These are phyloP conservation scores for Fusarium chuoi DNA, from an alignment of 2,329 filamentous ascomycete species.

Conservation along the genomic window DNA sequence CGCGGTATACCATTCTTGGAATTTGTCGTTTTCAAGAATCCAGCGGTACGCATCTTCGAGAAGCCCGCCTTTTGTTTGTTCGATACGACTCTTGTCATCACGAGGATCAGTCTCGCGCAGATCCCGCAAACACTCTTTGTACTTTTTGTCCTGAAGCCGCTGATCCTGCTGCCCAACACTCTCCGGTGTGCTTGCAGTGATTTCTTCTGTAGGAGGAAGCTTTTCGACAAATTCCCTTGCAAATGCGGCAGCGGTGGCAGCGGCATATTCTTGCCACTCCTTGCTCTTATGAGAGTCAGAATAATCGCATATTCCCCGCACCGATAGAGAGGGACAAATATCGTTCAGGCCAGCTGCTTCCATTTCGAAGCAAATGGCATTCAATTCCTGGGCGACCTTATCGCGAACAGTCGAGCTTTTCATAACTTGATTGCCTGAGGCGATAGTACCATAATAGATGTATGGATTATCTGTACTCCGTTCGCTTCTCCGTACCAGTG, in stretches of 20 bases:
- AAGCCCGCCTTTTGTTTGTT: not conserved
- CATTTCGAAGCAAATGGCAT: not conserved
- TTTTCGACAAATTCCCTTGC: not conserved
- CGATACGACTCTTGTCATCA: not conserved
- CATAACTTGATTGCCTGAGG: not conserved
- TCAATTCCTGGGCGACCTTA: accelerated
- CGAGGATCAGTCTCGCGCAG: not conserved
- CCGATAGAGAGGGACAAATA: not conserved
- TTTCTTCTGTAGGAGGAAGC: accelerated
- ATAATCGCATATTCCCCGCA: not conserved
- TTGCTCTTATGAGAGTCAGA: not conserved
- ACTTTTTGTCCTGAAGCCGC: accelerated
- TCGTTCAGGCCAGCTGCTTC: not conserved
- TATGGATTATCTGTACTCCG: not conserved
- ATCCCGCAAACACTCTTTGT: slow-evolving; percentile 28
- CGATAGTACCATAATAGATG: not conserved
- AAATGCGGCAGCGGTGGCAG: not conserved
- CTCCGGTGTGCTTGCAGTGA: accelerated
- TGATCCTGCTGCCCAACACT: accelerated
- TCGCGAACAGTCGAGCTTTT: accelerated
- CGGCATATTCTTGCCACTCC: not conserved
- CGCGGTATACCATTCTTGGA: not conserved
- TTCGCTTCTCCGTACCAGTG: accelerated
- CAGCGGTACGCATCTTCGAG: accelerated
- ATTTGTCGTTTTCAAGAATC: not conserved